Evolutionary conservation across 1,284 basidiomycete species (phyloP), one percentile per base, ranked within the genome.

Genomic region (Schizopora paradoxa): DNA sequence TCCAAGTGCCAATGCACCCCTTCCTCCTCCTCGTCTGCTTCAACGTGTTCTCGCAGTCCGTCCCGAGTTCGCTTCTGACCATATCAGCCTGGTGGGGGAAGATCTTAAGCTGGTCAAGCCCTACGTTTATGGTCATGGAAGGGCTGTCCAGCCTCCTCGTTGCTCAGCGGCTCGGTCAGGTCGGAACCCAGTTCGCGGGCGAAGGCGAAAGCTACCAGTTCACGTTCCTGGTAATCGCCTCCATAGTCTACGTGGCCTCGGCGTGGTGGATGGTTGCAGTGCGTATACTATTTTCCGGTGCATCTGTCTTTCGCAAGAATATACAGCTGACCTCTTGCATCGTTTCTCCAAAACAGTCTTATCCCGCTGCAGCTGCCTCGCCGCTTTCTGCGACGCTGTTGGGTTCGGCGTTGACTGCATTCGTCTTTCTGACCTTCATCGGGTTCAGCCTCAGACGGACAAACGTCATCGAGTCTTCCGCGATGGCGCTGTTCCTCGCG

Each of bases 391-490:
- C 91, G 1, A 91, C 89, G 0, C 67, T 93, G 13, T 69, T 92
- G 13, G 90, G 90, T 4, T 86, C 83, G 10, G 84, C 86, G 8
- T 57, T 82, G 48, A 84, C 83, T 1, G 72, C 74, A 6, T 70
- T 84, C 54, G 61, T 94, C 36, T 97, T 97, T 67, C 74, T 97
- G 29, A 91, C 88, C 2, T 74, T 90, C 53, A 95, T 97, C 53
- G 91, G 91, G 4, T 95, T 97, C 63, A 80, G 79, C 8, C 65
- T 93, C 49, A 78, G 91, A 45, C 76, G 91, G 41, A 96, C 93
- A 37, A 96, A 94, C 57, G 87, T 95, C 33, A 86, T 97, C 48
- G 93, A 98, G 63, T 92, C 92, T 2, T 83, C 85, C 11, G 81
- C 88, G 35, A 77, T 95, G 33, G 84, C 90, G 2, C 70, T 93